These are phyloP conservation scores for Fusarium phyllophilum DNA, from an alignment of 2,329 filamentous ascomycete genomes.

Conservation along the genomic window DNA sequence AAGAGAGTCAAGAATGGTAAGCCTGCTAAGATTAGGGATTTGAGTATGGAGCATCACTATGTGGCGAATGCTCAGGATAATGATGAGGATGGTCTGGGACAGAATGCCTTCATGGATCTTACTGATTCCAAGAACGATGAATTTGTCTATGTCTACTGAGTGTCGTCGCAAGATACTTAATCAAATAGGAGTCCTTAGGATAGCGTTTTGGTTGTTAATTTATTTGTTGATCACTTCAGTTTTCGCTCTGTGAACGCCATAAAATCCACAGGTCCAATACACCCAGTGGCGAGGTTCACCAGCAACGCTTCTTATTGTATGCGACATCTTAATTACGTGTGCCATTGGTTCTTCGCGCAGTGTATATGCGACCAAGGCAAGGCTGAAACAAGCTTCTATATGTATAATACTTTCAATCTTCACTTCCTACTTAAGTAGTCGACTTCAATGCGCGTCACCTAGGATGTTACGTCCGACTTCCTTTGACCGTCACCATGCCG, in stretches of 20 bases:
- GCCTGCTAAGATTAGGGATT: slow-evolving; percentile 66
- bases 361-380: too few species aligned
- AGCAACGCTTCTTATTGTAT: too few species aligned
- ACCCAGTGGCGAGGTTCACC: fast-evolving
- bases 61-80: slow-evolving; percentile 6
- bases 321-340: fast-evolving
- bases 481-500: too few species aligned
- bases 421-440: too few species aligned
- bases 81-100: slow-evolving; percentile 50
- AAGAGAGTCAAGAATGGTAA: slow-evolving; percentile 69
- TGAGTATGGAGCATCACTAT: slow-evolving; percentile 66
- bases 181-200: neutral
- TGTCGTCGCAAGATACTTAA: neutral
- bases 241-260: fast-evolving
- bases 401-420: too few species aligned
- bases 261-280: fast-evolving
- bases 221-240: neutral
- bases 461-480: too few species aligned
- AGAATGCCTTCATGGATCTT: slow-evolving; percentile 66
- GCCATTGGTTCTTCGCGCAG: fast-evolving
- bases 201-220: neutral
- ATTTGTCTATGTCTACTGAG: slow-evolving; percentile 70
- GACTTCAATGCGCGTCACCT: too few species aligned
- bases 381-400: too few species aligned
- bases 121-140: slow-evolving; percentile 75